Conservation (phyloP, 148 eudicot genomes). For the Bassia scoparia region DNA sequence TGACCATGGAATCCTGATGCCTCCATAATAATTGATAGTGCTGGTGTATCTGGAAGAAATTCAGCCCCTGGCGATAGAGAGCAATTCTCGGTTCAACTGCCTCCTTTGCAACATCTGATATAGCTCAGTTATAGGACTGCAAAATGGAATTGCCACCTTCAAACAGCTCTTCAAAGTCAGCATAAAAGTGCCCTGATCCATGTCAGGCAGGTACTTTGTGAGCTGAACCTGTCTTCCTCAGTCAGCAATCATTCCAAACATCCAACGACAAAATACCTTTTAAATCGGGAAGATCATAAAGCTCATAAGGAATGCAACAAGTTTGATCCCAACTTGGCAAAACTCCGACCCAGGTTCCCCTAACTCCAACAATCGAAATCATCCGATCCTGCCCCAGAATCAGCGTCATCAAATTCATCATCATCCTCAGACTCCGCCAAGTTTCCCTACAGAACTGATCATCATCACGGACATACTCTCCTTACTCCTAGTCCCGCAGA, state of each 20-base stretch:
- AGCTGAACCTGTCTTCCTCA: slow-evolving; percentile 76
- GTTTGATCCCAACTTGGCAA: slow-evolving; percentile 93
- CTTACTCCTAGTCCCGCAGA: slow-evolving; percentile 65
- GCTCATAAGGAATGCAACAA: slow-evolving; percentile 74
- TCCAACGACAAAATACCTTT: slow-evolving; percentile 70
- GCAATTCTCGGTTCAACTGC: slow-evolving; percentile 87
- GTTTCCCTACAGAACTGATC: slow-evolving; percentile 44
- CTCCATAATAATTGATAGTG: slow-evolving; percentile 70
- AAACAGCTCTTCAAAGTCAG: slow-evolving; percentile 80
- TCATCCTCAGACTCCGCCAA: slow-evolving; percentile 55
- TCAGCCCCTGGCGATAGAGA: slow-evolving; percentile 75
- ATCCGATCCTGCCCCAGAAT: slow-evolving; percentile 97
- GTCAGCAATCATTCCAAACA: slow-evolving; percentile 88
- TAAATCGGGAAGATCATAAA: slow-evolving; percentile 76
- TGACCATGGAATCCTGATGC: slow-evolving; percentile 73
- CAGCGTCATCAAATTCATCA: slow-evolving; percentile 85
- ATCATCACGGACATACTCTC: slow-evolving; percentile 71
- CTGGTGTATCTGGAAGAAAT: slow-evolving; percentile 64
- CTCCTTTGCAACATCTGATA: slow-evolving; percentile 91
- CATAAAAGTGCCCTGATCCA: slow-evolving; percentile 84
- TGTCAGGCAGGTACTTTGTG: slow-evolving; percentile 78
- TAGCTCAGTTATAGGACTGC: slow-evolving; percentile 61
- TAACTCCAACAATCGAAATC: slow-evolving; percentile 86
- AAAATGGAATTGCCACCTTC: slow-evolving; percentile 72
- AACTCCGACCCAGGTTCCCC: slow-evolving; percentile 87